Evolutionary conservation across 179 eudicot genomes (phyloP).

Genomic region (Silene vulgaris): DNA sequence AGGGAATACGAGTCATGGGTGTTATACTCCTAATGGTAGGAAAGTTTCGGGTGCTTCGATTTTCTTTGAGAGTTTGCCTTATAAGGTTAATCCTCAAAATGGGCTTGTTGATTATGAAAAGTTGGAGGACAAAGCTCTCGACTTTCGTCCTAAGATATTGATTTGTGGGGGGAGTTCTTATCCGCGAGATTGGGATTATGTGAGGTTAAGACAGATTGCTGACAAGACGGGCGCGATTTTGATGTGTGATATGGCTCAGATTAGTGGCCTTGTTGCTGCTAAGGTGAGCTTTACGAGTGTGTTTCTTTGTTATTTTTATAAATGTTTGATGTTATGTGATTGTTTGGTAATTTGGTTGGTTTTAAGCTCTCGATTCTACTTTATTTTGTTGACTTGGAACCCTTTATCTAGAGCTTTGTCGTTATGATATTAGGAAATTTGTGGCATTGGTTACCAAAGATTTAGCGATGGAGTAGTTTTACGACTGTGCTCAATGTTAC

Average conservation of each 20-base stretch:
- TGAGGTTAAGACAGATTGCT: conserved; percentile 63
- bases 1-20: conserved; percentile 77
- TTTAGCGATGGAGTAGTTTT: too few species aligned
- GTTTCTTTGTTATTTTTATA: too few species aligned
- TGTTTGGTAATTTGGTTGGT: neutral
- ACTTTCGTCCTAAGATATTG: conserved; percentile 82
- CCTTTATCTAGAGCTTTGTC: too few species aligned
- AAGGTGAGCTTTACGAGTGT: conserved; percentile 39
- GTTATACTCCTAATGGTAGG: conserved; percentile 63
- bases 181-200: conserved; percentile 84
- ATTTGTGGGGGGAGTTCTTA: conserved; percentile 89
- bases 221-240: conserved; percentile 71
- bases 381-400: neutral
- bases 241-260: conserved; percentile 95
- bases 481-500: too few species aligned
- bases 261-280: conserved; percentile 83
- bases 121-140: conserved; percentile 76
- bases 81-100: conserved; percentile 64
- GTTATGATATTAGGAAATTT: too few species aligned
- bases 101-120: conserved; percentile 77
- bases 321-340: neutral
- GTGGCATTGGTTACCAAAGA: too few species aligned
- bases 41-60: conserved; percentile 82
- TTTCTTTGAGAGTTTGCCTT: conserved; percentile 75
- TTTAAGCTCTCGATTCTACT: neutral